Percentiles rank a stretch among this genome's conserved stretches.
Conservation (phyloP, 1,284 basidiomycete genomes). For the Mrakiaceae sp. region DNA sequence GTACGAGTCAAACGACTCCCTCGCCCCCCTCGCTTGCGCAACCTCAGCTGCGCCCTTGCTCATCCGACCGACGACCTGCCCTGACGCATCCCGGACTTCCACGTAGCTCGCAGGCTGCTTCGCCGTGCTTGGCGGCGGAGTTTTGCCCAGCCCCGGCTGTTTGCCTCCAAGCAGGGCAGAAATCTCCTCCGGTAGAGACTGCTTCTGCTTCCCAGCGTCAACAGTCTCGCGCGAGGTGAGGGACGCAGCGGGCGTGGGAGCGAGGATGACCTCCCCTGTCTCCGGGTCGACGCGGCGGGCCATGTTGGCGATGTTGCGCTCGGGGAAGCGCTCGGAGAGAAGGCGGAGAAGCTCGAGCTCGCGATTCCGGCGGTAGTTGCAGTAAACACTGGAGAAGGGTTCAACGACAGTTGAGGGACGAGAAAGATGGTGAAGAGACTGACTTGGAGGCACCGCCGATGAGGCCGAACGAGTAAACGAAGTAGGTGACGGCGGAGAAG, state of each 20-base stretch:
- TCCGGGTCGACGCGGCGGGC: not conserved
- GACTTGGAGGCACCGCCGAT: slow-evolving; percentile 8
- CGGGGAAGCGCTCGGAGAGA: slow-evolving; percentile 6
- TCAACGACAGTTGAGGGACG: not conserved
- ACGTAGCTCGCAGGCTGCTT: not conserved
- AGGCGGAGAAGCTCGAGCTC: slow-evolving; percentile 9
- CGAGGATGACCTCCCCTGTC: not conserved
- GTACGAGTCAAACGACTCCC: not conserved
- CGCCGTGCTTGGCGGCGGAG: not conserved
- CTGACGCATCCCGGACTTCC: slow-evolving; percentile 4
- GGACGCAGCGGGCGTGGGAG: not conserved
- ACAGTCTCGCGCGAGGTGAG: not conserved
- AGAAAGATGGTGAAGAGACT: not conserved
- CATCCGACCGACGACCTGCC: slow-evolving; percentile 6
- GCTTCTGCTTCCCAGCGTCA: too few relatives aligned
- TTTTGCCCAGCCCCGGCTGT: not conserved
- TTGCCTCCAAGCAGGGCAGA: not conserved
- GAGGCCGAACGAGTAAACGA: not conserved
- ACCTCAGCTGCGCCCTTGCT: not conserved
- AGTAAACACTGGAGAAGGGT: not conserved
- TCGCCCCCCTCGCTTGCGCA: slow-evolving; percentile 1
- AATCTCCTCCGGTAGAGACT: too few relatives aligned
- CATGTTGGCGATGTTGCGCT: slow-evolving; percentile 2
- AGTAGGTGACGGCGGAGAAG: not conserved
- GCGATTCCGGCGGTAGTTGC: slow-evolving; percentile 1